Base-by-base conservation (phyloP, 495 filamentous ascomycete genomes). In the Pseudotulostoma volvatum region DNA sequence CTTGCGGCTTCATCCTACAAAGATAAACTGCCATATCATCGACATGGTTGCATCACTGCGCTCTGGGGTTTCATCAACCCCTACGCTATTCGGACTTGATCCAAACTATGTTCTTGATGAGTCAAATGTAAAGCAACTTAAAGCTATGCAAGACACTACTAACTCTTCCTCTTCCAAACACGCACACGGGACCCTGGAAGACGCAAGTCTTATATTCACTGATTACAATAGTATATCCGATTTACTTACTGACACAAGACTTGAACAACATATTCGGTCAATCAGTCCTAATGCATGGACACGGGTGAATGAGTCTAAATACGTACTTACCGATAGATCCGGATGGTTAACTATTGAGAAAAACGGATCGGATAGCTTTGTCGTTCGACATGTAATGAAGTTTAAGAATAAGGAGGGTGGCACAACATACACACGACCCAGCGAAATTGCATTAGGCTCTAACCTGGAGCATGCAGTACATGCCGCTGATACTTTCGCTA, bases 81-180 rank as follows among this genome's bases (percentile, higher is more conserved):
- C 90, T 1, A 95, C 90, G 0, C 63, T 99, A 7, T 95, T 99
- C 45, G 90, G 90, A 1, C 70, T 99, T 3, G 84, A 96, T 55
- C 88, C 90, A 0, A 64, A 70, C n/a, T 77, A 87, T 49, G 37
- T 94, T 2, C 59, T 96, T 0, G 57, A 77, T n/a, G 63, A 73
- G 7, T 65, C 67, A 0, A 71, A 64, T 19, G 61, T 68, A 15
- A 55, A 72, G 9, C 62, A 73, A 2, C 63, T 93, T 60, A 63
- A 59, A 44, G 44, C 63, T 4, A 45, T 73, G 16, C 62, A 68
- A 14, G 62, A 70, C 8, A 47, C 54, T 11, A 65, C 63, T 42
- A 54, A 57, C 17, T 51, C 47, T 1, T 61, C 71, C 42, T 42
- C 50, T 17, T 9, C 30, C 20, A 16, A 23, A 15, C 31, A 28